These are phyloP conservation scores for Ehretia macrophylla DNA, from an alignment of 257 asterid genomes.

Conservation along the genomic window DNA sequence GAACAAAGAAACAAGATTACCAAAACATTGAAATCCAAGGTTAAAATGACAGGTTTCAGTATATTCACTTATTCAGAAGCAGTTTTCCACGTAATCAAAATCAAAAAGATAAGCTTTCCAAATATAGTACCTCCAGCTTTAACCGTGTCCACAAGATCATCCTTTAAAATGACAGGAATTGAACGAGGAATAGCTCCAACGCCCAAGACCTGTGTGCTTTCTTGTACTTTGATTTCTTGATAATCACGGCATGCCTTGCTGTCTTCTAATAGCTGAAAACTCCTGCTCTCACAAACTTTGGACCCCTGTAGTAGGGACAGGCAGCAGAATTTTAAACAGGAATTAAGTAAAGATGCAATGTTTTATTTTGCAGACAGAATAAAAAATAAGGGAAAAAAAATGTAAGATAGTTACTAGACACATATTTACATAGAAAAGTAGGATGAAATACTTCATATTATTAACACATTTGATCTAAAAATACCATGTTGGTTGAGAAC, in stretches of 20 bases:
- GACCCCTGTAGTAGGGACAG: constrained; percentile 27
- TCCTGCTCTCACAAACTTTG: constrained; percentile 68
- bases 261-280: constrained; percentile 77
- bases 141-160: constrained; percentile 92
- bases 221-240: constrained; percentile 97
- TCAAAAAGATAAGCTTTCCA: background rate
- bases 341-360: background rate
- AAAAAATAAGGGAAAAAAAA: too few relatives aligned
- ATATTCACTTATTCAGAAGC: too few relatives aligned
- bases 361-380: too few relatives aligned
- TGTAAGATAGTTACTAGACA: too few relatives aligned
- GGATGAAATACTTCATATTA: too few relatives aligned
- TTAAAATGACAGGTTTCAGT: too few relatives aligned
- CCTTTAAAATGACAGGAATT: constrained; percentile 81
- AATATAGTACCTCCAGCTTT: constrained; percentile 89
- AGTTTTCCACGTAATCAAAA: too few relatives aligned
- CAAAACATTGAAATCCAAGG: too few relatives aligned
- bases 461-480: too few relatives aligned
- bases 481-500: too few relatives aligned
- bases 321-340: too few relatives aligned
- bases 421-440: too few relatives aligned
- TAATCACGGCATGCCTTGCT: constrained; percentile 82
- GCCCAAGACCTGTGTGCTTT: constrained; percentile 89
- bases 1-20: background rate
- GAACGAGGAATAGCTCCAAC: constrained; percentile 99